phyloP scores from a whole-genome alignment of 148 eudicot genomes.

The Euryodendron excelsum region DNA sequence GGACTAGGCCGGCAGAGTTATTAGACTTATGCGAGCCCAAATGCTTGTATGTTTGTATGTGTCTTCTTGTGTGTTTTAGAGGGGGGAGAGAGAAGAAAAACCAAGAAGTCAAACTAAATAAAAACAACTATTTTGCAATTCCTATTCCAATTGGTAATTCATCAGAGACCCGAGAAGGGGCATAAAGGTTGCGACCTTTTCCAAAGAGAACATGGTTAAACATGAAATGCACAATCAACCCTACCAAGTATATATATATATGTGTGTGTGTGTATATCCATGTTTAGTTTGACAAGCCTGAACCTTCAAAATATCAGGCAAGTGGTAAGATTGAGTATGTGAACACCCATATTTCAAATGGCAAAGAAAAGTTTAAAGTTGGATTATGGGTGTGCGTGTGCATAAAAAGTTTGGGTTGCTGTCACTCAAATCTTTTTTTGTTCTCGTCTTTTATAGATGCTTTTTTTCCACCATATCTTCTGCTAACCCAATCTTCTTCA shows the following conservation, averaged over 20 bases:
- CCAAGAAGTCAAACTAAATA: too few relatives aligned
- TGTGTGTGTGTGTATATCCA: too few relatives aligned
- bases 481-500: constrained; percentile 3
- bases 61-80: too few relatives aligned
- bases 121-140: too few relatives aligned
- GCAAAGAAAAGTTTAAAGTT: too few relatives aligned
- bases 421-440: background rate
- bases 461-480: background rate
- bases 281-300: background rate
- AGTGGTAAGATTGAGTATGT: background rate
- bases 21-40: too few relatives aligned
- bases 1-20: too few relatives aligned
- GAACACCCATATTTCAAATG: background rate
- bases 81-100: too few relatives aligned
- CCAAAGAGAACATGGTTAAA: background rate
- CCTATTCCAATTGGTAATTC: background rate
- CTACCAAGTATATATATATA: too few relatives aligned
- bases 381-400: constrained; percentile 7
- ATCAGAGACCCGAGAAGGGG: background rate
- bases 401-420: background rate
- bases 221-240: background rate
- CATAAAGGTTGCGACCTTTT: background rate
- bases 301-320: too few relatives aligned
- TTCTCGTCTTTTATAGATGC: constrained; percentile 1
- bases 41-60: too few relatives aligned